phyloP scores from a whole-genome alignment of 2,329 filamentous ascomycete genomes.

The Phialophora chinensis region DNA sequence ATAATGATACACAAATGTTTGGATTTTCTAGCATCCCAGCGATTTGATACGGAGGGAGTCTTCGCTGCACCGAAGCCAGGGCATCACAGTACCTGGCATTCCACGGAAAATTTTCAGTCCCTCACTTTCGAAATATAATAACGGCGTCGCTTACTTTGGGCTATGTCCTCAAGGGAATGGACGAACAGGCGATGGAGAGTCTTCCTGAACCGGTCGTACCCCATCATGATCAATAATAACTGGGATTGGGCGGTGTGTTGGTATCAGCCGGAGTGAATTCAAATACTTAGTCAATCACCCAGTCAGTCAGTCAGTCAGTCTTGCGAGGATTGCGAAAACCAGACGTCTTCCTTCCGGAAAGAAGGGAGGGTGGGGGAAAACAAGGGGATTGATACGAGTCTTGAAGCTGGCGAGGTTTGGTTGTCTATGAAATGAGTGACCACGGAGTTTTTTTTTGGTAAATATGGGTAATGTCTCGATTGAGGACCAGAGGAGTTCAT shows the following conservation, averaged over 20 bases:
- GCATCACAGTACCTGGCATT: conserved; percentile 13
- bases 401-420: too few species aligned
- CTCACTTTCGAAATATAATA: neutral
- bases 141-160: neutral
- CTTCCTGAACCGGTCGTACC: neutral
- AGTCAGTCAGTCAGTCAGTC: too few species aligned
- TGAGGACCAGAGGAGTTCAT: neutral
- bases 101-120: neutral
- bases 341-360: too few species aligned
- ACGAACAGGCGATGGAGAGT: neutral
- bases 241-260: neutral
- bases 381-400: neutral
- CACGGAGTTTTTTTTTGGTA: too few species aligned
- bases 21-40: conserved; percentile 34
- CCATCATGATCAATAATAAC: neutral
- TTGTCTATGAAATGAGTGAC: too few species aligned
- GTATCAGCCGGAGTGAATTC: neutral
- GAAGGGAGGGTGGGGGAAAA: neutral
- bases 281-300: too few species aligned
- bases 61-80: neutral
- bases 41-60: neutral
- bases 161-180: neutral
- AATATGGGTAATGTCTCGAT: neutral
- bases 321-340: too few species aligned
- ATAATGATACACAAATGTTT: conserved; percentile 34